phyloP scores from a whole-genome alignment of 108 stramenopile genomes.

The Cylindrotheca fusiformis region DNA sequence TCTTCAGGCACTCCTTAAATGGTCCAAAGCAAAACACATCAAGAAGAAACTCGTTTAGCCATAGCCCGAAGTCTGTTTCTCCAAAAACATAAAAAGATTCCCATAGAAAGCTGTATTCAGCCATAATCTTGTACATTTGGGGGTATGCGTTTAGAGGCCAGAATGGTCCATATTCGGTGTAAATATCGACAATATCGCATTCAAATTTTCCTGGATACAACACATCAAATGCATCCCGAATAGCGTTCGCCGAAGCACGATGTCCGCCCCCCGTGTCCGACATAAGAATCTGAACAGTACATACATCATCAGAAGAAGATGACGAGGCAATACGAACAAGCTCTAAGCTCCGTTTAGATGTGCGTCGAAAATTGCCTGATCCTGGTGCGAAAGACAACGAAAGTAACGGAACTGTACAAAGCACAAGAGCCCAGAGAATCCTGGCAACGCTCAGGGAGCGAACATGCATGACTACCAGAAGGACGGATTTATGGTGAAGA shows the following conservation, averaged over 20 bases:
- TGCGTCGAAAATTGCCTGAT: too few relatives aligned
- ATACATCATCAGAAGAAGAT: slow-evolving; percentile 21
- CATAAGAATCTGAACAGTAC: slow-evolving; percentile 86
- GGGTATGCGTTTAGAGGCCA: slow-evolving; percentile 74
- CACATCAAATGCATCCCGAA: slow-evolving; percentile 71
- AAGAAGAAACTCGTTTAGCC: slow-evolving; percentile 61
- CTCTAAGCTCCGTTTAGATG: too few relatives aligned
- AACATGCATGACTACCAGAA: too few relatives aligned
- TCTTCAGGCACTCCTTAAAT: slow-evolving; percentile 53
- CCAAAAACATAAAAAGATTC: slow-evolving; percentile 73
- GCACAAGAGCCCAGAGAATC: too few relatives aligned
- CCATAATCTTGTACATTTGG: slow-evolving; percentile 79
- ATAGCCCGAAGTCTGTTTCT: slow-evolving; percentile 66
- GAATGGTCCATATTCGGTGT: slow-evolving; percentile 80
- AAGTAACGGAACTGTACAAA: neutral
- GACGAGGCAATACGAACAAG: too few relatives aligned
- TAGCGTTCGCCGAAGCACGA: slow-evolving; percentile 81
- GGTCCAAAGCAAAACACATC: slow-evolving; percentile 47
- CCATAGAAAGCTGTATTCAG: slow-evolving; percentile 70
- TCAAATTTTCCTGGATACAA: slow-evolving; percentile 59
- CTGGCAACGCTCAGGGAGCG: too few relatives aligned
- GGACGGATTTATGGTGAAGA: too few relatives aligned
- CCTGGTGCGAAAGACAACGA: neutral
- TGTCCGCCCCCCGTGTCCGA: slow-evolving; percentile 89
- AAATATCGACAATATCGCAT: slow-evolving; percentile 87